phyloP scores from a whole-genome alignment of 768 basidiomycete genomes.

The Termitomyces sp. region DNA sequence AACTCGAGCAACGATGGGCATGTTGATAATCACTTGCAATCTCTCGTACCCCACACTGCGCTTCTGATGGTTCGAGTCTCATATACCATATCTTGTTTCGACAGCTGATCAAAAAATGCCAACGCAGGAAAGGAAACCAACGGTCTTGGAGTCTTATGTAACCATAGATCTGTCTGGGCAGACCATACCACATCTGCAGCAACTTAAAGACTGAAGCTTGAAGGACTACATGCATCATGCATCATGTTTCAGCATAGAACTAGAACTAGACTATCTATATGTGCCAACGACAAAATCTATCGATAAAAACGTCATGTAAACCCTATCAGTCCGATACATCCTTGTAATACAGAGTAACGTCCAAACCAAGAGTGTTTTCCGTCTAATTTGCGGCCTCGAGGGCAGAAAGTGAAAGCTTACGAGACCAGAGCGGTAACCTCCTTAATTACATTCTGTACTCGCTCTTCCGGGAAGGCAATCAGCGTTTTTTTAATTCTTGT shows the following conservation, averaged over 20 bases:
- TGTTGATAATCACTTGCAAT: conserved; percentile 10
- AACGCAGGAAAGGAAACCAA: neutral
- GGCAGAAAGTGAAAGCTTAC: conserved; percentile 12
- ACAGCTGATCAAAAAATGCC: conserved; percentile 4
- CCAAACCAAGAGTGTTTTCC: neutral
- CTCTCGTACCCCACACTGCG: neutral
- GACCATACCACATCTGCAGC: no score
- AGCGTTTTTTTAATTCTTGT: conserved; percentile 35
- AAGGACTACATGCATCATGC: neutral
- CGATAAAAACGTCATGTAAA: neutral
- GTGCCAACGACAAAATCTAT: neutral
- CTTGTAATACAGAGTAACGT: conserved; percentile 3
- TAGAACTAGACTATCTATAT: neutral
- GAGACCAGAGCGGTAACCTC: conserved; percentile 46
- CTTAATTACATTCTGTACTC: conserved; percentile 43
- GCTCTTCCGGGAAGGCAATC: conserved; percentile 51
- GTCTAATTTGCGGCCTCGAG: neutral
- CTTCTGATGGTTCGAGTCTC: conserved; percentile 5
- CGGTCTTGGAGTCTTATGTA: neutral
- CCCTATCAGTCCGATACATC: neutral
- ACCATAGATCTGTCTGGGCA: neutral
- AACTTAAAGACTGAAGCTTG: neutral
- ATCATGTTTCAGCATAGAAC: neutral
- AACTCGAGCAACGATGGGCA: conserved; percentile 35
- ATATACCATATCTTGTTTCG: conserved; percentile 6